A percentile compares a stretch with the other conserved stretches of the same genome.
Conservation (phyloP, 176 grass and related monocot species). For the Hordeum vulgare region DNA sequence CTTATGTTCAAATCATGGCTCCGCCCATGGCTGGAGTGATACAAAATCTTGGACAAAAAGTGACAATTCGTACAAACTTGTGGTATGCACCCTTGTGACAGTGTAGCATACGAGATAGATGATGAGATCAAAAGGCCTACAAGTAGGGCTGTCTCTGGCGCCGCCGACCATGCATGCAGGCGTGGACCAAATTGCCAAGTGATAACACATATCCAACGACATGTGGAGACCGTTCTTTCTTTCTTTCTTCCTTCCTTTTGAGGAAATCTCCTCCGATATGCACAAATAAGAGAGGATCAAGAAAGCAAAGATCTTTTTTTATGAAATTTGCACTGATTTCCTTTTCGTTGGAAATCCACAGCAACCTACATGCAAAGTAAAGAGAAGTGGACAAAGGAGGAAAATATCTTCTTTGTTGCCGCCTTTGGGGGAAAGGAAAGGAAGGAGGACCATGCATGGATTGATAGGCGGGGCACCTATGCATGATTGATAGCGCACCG, state of each 20-base stretch:
- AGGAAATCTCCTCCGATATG: neutral
- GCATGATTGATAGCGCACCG: neutral
- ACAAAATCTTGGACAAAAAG: too few species aligned
- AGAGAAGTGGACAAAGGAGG: neutral
- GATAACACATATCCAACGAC: neutral
- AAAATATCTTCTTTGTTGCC: neutral
- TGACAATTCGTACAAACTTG: too few species aligned
- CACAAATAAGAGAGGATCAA: neutral
- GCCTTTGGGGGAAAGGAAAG: conserved; percentile 17
- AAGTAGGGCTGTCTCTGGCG: neutral
- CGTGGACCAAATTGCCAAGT: neutral
- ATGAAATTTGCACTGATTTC: neutral
- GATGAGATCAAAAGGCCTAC: too few species aligned
- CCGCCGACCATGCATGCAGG: neutral
- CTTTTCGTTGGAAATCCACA: neutral
- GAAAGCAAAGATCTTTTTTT: neutral
- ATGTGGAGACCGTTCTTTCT: neutral
- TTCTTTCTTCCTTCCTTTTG: too few species aligned
- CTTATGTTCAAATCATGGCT: too few species aligned
- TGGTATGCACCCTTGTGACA: too few species aligned
- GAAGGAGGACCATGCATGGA: neutral
- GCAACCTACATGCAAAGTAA: neutral
- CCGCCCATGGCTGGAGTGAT: too few species aligned
- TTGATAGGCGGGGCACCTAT: neutral
- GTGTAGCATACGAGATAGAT: neutral